Evolutionary conservation across 2,329 filamentous ascomycete species (phyloP).

Genomic region (Talaromyces funiculosus): DNA sequence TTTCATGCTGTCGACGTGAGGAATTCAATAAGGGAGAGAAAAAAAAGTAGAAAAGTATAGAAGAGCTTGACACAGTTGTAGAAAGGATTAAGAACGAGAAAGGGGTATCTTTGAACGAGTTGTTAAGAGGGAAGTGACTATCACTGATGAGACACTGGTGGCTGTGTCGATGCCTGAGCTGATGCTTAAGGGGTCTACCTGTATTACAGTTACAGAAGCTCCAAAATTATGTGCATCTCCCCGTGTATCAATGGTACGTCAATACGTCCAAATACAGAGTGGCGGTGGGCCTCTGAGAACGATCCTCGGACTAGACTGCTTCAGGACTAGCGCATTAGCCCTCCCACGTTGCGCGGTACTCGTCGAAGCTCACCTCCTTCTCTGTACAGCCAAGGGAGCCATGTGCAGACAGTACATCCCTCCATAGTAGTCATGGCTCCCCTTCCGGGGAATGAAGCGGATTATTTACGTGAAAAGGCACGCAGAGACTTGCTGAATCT

Average conservation of each 20-base stretch:
- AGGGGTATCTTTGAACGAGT: slow-evolving; percentile 7
- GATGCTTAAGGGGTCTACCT: slow-evolving; percentile 1
- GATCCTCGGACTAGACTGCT: neutral
- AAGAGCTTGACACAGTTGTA: neutral
- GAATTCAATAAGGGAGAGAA: too few species aligned
- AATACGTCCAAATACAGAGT: neutral
- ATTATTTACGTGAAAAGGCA: slow-evolving; percentile 51
- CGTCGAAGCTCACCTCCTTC: neutral
- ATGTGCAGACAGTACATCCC: slow-evolving; percentile 15
- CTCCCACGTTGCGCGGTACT: neutral
- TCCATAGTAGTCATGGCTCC: slow-evolving; percentile 34
- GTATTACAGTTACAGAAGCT: neutral
- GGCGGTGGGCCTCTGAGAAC: neutral
- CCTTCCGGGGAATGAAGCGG: slow-evolving; percentile 40
- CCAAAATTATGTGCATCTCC: neutral
- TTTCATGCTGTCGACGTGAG: slow-evolving; percentile 16
- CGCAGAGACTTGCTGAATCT: slow-evolving; percentile 84
- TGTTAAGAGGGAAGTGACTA: neutral
- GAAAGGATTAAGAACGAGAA: neutral
- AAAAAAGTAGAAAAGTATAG: neutral
- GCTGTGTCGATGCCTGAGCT: slow-evolving; percentile 7
- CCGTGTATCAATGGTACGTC: neutral
- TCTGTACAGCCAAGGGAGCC: slow-evolving; percentile 11
- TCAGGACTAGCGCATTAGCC: neutral
- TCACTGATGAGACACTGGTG: slow-evolving; percentile 6